These are phyloP conservation scores for Auricularia sp. DNA, from an alignment of 768 basidiomycete genomes.

Conservation along the genomic window DNA sequence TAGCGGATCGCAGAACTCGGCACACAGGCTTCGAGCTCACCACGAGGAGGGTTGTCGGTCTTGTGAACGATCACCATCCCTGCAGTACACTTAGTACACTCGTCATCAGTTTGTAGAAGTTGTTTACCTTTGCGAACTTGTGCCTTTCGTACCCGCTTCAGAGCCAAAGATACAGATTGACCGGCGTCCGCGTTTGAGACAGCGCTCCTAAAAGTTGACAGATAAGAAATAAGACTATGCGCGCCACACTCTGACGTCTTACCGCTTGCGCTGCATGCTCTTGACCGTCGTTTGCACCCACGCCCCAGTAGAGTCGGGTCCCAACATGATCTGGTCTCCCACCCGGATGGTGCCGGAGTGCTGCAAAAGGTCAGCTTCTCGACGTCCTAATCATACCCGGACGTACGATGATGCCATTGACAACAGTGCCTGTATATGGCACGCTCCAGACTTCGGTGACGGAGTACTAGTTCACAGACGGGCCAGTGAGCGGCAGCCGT, in stretches of 20 bases:
- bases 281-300: slow-evolving; percentile 73
- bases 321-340: slow-evolving; percentile 74
- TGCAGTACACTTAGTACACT: not conserved
- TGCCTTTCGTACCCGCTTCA: slow-evolving; percentile 77
- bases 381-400: not conserved
- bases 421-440: slow-evolving; percentile 75
- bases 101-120: not conserved
- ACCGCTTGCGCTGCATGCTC: slow-evolving; percentile 92
- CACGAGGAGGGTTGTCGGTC: slow-evolving; percentile 66
- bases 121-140: slow-evolving; percentile 63
- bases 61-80: slow-evolving; percentile 85
- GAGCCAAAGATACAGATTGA: slow-evolving; percentile 85
- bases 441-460: slow-evolving; percentile 57
- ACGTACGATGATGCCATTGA: slow-evolving; percentile 57
- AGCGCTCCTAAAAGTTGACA: slow-evolving; percentile 42
- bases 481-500: not conserved
- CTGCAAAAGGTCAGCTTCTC: not conserved
- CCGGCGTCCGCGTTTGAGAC: slow-evolving; percentile 86
- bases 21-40: slow-evolving; percentile 25
- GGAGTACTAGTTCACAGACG: slow-evolving; percentile 45
- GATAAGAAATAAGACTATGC: not conserved
- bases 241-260: slow-evolving; percentile 9
- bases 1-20: not conserved
- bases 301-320: slow-evolving; percentile 88
- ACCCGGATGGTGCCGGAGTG: slow-evolving; percentile 65